A percentile compares a stretch with the other conserved stretches of the same genome.
Evolutionary conservation across 805 yeast species (phyloP).

Genomic region (Kuraishia piskuri): DNA sequence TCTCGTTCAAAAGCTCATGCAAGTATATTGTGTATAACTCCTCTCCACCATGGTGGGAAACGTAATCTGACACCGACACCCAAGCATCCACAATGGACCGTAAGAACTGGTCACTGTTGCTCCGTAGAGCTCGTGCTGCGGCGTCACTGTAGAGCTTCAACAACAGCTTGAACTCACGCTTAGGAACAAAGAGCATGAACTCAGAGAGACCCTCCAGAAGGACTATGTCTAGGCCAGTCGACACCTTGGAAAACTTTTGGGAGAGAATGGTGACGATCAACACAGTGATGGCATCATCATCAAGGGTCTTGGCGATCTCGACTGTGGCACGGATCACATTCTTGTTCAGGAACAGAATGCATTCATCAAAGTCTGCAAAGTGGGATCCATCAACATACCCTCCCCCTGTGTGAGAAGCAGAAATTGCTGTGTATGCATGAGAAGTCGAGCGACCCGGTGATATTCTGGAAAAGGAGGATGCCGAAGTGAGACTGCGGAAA

Average conservation of each 20-base stretch:
- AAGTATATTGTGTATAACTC: constrained; percentile 51
- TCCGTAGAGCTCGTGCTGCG: constrained; percentile 33
- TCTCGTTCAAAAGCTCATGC: constrained; percentile 54
- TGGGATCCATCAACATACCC: background rate
- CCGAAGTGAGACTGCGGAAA: background rate
- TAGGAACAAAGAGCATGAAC: constrained; percentile 53
- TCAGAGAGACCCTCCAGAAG: constrained; percentile 55
- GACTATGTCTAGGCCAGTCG: constrained; percentile 43
- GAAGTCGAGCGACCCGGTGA: background rate
- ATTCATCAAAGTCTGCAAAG: background rate
- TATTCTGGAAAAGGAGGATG: constrained; percentile 1
- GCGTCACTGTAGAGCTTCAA: constrained; percentile 48
- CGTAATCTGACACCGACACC: constrained; percentile 27
- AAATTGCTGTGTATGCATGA: background rate
- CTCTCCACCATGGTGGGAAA: constrained; percentile 23
- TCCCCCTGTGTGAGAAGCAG: background rate
- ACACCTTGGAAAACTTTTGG: constrained; percentile 51
- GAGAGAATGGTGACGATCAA: constrained; percentile 74
- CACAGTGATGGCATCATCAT: constrained; percentile 65
- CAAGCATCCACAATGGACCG: constrained; percentile 43
- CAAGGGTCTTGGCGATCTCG: constrained; percentile 55
- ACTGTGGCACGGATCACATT: constrained; percentile 65
- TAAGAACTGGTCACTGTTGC: constrained; percentile 28
- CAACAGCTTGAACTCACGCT: constrained; percentile 59
- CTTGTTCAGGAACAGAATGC: constrained; percentile 14